A percentile compares a stretch with the other conserved stretches of the same genome.
Evolutionary conservation across 2,329 filamentous ascomycete genomes (phyloP).

Genomic region (Lecanicillium sp.): DNA sequence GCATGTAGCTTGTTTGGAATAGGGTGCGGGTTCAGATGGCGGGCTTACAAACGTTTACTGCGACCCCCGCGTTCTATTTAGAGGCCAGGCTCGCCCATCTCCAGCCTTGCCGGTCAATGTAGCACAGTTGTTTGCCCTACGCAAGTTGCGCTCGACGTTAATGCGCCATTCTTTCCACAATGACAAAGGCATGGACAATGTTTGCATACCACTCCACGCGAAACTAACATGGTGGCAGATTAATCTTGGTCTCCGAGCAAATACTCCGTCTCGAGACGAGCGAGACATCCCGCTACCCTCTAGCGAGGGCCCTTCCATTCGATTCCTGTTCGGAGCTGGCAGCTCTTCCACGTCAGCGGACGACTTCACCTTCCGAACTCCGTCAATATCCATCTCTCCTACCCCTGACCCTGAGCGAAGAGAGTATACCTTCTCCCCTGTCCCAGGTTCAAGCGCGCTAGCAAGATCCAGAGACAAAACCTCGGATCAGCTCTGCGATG

Average conservation of each 20-base stretch:
- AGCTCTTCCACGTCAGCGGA: background rate
- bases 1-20: background rate
- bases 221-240: background rate
- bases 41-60: background rate
- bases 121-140: background rate
- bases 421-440: background rate
- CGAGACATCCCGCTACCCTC: conserved; percentile 1
- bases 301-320: background rate
- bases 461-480: background rate
- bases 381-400: conserved; percentile 2
- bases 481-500: background rate
- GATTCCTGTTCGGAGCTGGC: background rate
- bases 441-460: background rate
- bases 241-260: background rate
- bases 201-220: background rate
- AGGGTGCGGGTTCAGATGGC: background rate
- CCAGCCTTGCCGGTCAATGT: background rate
- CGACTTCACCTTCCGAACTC: conserved; percentile 1
- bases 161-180: background rate
- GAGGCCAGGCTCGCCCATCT: background rate
- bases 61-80: background rate
- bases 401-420: background rate
- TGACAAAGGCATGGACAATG: background rate
- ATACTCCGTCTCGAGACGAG: background rate
- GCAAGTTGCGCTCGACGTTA: background rate